Conservation (phyloP, 495 filamentous ascomycete species). For the Aspergillus taichungensis region DNA sequence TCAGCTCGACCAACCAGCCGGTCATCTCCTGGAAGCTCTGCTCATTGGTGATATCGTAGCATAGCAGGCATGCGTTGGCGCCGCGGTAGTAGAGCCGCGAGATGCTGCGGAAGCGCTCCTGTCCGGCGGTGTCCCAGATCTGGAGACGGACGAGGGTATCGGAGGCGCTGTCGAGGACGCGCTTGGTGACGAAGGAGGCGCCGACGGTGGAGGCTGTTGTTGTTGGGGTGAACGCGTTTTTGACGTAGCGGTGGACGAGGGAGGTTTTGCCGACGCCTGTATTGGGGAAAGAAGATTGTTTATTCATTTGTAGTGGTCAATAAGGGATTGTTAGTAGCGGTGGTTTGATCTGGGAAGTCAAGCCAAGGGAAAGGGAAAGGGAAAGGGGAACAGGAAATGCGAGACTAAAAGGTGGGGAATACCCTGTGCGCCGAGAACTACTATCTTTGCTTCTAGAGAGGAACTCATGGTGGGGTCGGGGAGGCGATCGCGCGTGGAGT, state of each 20-base stretch:
- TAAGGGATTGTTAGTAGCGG: background rate
- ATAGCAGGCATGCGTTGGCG: conserved; percentile 88
- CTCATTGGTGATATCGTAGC: conserved; percentile 87
- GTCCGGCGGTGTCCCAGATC: conserved; percentile 93
- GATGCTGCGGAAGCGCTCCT: conserved; percentile 90
- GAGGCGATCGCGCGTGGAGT: conserved; percentile 2
- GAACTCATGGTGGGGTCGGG: conserved; percentile 51
- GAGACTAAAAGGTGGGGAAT: conserved; percentile 2
- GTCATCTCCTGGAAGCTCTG: conserved; percentile 89
- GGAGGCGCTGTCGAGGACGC: conserved; percentile 74
- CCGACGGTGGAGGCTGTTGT: conserved; percentile 75
- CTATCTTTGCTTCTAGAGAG: conserved; percentile 84
- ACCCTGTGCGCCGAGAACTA: conserved; percentile 79
- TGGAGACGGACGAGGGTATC: conserved; percentile 75
- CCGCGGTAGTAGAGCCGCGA: conserved; percentile 91
- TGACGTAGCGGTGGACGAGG: conserved; percentile 78
- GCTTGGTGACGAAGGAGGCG: conserved; percentile 89
- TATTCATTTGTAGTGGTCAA: background rate
- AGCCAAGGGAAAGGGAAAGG: background rate
- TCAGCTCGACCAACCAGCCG: conserved; percentile 75
- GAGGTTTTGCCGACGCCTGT: conserved; percentile 89
- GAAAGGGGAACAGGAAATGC: background rate
- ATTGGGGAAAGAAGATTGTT: background rate
- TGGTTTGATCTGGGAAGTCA: no score
- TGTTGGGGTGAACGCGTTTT: conserved; percentile 63